These are phyloP conservation scores for Aspergillus proliferans DNA, from an alignment of 2,329 filamentous ascomycete species.

Conservation along the genomic window DNA sequence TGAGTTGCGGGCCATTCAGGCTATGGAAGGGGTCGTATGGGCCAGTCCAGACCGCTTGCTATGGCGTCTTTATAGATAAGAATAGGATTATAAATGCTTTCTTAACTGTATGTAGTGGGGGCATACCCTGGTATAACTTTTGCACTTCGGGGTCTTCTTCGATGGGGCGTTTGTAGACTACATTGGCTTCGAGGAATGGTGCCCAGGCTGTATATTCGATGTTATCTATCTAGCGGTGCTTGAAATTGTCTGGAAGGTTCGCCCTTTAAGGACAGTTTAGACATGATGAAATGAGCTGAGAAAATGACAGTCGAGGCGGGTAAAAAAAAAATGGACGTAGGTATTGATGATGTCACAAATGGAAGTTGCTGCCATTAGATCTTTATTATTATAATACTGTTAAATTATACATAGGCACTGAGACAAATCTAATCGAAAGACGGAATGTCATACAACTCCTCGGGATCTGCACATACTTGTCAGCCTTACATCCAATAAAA, in stretches of 20 bases:
- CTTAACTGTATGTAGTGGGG: background rate
- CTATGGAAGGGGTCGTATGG: background rate
- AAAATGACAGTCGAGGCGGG: too few species aligned
- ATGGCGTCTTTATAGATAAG: background rate
- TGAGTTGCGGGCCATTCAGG: background rate
- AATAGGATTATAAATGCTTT: background rate
- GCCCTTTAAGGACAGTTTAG: background rate
- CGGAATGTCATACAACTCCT: conserved; percentile 47
- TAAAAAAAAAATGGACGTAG: too few species aligned
- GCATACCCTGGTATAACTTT: background rate
- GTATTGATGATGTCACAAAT: too few species aligned
- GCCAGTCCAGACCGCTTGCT: too few species aligned
- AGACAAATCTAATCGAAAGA: conserved; percentile 26
- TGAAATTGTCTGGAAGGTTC: background rate
- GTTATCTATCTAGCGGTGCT: background rate
- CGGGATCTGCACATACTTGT: conserved; percentile 38
- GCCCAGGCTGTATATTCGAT: background rate
- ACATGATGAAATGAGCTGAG: background rate
- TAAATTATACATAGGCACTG: too few species aligned
- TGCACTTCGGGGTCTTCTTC: background rate
- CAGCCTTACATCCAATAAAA: conserved; percentile 1
- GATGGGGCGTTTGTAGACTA: background rate
- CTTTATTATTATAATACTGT: too few species aligned
- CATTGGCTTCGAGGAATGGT: background rate
- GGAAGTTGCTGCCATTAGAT: too few species aligned